Evolutionary conservation across 2,329 filamentous ascomycete genomes (phyloP).

Genomic region (Sclerotinia borealis): DNA sequence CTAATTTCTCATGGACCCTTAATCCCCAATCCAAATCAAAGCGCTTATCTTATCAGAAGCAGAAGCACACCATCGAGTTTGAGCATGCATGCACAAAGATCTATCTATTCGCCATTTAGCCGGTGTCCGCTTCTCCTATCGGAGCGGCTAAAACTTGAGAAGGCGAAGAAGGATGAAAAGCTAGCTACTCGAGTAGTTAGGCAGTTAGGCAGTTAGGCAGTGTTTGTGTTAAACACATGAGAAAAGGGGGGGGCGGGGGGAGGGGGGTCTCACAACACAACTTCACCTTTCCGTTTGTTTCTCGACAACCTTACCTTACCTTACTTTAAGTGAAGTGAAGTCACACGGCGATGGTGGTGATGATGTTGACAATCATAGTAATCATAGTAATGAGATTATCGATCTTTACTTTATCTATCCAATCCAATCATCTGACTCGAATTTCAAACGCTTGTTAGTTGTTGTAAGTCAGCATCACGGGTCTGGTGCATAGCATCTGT

Average conservation of each 20-base stretch:
- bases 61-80: neutral
- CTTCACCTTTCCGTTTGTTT: neutral
- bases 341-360: neutral
- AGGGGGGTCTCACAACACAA: neutral
- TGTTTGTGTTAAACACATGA: neutral
- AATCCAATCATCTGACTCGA: neutral
- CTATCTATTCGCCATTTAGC: neutral
- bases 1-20: too few species aligned
- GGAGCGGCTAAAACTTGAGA: too few species aligned
- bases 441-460: neutral
- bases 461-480: too few species aligned
- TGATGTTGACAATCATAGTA: neutral
- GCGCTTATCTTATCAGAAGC: too few species aligned
- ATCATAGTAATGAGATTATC: neutral
- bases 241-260: too few species aligned
- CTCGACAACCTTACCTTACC: neutral
- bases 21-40: too few species aligned
- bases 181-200: too few species aligned
- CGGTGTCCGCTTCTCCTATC: neutral
- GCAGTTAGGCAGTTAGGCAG: too few species aligned
- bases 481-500: too few species aligned
- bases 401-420: neutral
- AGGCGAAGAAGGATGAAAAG: neutral
- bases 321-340: too few species aligned
- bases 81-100: too few species aligned